phyloP scores from a whole-genome alignment of 2,329 filamentous ascomycete genomes.

The Neofusicoccum sp. region DNA sequence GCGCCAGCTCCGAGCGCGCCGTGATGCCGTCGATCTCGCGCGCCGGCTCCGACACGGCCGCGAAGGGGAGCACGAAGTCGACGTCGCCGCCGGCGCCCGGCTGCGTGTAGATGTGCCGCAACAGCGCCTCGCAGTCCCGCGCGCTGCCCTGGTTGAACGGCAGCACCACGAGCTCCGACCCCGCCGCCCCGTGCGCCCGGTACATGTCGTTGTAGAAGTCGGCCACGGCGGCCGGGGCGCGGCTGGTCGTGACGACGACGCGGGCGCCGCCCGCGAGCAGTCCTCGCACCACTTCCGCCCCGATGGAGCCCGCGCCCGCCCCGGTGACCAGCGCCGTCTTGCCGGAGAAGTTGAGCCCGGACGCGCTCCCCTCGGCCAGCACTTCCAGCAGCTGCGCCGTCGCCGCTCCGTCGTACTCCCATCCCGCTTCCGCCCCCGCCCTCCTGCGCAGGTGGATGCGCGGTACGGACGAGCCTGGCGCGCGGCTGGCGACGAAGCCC shows the following conservation, averaged over 20 bases:
- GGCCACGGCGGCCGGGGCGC: constrained; percentile 31
- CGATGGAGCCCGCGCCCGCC: constrained; percentile 42
- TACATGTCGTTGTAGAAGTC: constrained; percentile 42
- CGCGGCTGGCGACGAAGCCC: no score
- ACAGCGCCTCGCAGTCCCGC: constrained; percentile 41
- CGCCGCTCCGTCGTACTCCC: not conserved
- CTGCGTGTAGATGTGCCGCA: constrained; percentile 42
- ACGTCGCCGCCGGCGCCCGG: constrained; percentile 31
- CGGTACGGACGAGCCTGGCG: no score
- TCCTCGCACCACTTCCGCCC: constrained; percentile 35
- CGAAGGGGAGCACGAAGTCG: constrained; percentile 48
- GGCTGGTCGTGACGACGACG: constrained; percentile 47
- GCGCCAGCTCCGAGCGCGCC: no score
- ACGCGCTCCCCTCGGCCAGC: not conserved
- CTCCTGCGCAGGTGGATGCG: not conserved
- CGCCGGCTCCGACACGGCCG: constrained; percentile 45
- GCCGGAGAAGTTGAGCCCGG: constrained; percentile 27
- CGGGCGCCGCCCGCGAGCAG: constrained; percentile 39
- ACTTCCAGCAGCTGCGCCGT: not conserved
- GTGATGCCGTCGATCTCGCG: no score
- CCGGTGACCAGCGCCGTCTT: constrained; percentile 42
- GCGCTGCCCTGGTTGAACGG: constrained; percentile 47
- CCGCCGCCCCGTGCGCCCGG: constrained; percentile 33
- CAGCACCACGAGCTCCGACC: constrained; percentile 40
- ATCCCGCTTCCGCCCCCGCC: not conserved